Conservation (phyloP, 2,329 filamentous ascomycete species). For the Fusarium marasasianum region DNA sequence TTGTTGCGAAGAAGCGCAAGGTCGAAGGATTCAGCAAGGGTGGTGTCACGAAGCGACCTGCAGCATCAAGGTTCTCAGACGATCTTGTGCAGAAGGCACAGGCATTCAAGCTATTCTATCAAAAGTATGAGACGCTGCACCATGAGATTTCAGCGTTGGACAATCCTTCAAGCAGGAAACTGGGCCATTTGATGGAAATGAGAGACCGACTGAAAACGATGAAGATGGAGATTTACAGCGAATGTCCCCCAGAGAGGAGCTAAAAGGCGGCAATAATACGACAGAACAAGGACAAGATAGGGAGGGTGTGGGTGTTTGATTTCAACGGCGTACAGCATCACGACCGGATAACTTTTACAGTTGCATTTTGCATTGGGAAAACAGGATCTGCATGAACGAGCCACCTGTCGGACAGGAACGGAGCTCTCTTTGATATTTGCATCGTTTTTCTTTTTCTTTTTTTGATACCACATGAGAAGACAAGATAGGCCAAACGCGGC, state of each 20-base stretch:
- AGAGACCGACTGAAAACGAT: slow-evolving; percentile 62
- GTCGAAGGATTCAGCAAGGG: slow-evolving; percentile 42
- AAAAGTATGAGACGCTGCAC: slow-evolving; percentile 66
- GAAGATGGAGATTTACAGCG: slow-evolving; percentile 67
- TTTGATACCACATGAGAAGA: slow-evolving; percentile 43
- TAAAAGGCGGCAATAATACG: slow-evolving; percentile 33
- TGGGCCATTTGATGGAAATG: slow-evolving; percentile 64
- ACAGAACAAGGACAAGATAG: slow-evolving; percentile 10
- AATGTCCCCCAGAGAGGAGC: slow-evolving; percentile 48
- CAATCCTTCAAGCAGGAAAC: slow-evolving; percentile 61
- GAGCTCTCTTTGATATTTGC: slow-evolving; percentile 40
- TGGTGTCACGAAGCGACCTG: slow-evolving; percentile 44
- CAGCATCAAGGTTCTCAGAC: slow-evolving; percentile 41
- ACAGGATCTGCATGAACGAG: slow-evolving; percentile 40
- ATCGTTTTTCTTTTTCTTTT: slow-evolving; percentile 14
- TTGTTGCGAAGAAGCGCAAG: slow-evolving; percentile 56
- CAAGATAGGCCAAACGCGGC: slow-evolving; percentile 23
- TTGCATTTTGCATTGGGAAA: slow-evolving; percentile 38
- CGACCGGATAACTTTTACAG: slow-evolving; percentile 41
- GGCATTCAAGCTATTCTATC: slow-evolving; percentile 65
- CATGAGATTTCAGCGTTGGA: slow-evolving; percentile 61
- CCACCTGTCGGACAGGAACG: slow-evolving; percentile 29
- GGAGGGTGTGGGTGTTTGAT: slow-evolving; percentile 12
- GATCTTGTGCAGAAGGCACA: slow-evolving; percentile 64
- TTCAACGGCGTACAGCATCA: slow-evolving; percentile 40